Percentiles rank a stretch among this genome's conserved stretches.
phyloP scores from a whole-genome alignment of 2,329 filamentous ascomycete species.

The Tympanopsis confertula region DNA sequence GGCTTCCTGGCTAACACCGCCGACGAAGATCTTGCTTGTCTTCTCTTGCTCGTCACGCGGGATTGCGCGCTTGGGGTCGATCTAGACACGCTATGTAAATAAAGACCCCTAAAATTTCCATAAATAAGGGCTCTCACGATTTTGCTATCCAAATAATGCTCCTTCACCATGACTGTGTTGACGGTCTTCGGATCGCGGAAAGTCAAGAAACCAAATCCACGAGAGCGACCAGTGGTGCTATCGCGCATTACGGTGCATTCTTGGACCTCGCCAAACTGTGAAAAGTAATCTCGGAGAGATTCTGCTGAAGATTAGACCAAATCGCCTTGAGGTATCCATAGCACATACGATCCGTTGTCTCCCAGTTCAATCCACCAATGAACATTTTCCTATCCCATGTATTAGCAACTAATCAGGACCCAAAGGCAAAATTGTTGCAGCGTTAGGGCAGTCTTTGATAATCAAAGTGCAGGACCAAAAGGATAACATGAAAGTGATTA shows the following conservation, averaged over 20 bases:
- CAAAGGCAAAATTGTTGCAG: background rate
- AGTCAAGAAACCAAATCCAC: constrained; percentile 93
- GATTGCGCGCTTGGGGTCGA: constrained; percentile 94
- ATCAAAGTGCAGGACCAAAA: too few species aligned
- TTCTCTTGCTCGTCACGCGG: constrained; percentile 96
- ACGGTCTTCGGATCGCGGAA: constrained; percentile 97
- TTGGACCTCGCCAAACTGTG: constrained; percentile 90
- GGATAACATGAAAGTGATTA: too few species aligned
- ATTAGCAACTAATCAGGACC: background rate
- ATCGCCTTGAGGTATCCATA: background rate
- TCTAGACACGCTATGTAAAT: constrained; percentile 38
- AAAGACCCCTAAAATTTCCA: background rate
- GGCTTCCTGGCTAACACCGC: constrained; percentile 91
- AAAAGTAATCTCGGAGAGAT: constrained; percentile 92
- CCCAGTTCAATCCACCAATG: constrained; percentile 96
- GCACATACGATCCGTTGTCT: constrained; percentile 87
- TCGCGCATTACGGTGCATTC: constrained; percentile 99
- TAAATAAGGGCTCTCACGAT: constrained; percentile 55
- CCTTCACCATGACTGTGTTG: constrained; percentile 99
- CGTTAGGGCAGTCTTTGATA: background rate
- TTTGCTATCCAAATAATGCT: constrained; percentile 95
- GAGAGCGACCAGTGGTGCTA: constrained; percentile 80
- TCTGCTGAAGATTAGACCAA: constrained; percentile 39
- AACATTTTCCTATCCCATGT: constrained; percentile 81
- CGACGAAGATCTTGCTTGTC: constrained; percentile 97